Base-by-base conservation (phyloP, 345 rosid genomes). In the Cardamine resedifolia region DNA sequence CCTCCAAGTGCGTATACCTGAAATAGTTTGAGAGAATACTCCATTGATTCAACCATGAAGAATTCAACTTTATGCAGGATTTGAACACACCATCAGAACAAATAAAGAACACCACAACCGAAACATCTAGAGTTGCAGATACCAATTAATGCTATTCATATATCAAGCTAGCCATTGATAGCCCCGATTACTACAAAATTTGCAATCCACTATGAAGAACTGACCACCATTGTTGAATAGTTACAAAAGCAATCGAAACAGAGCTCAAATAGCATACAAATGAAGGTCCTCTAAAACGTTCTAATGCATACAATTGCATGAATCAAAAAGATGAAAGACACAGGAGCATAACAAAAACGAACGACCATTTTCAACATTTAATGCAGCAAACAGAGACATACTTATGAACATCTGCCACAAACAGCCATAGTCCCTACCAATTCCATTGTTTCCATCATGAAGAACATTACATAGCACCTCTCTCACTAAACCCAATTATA, bases 1-100 rank as follows among this genome's bases (percentile, higher is more conserved):
- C 96, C 98, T 56, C 96, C 90, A 59, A 90, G 70, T 18, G 95
- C 92, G 77, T 90, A 88, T 8, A 90, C 96, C 93, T 92, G 89
- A 39, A 67, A 16, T 0, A 24, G 9, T 12, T 62, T 38, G 4
- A 26, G 19, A 18, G 8, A 9, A 58, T 21, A 15, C 3, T 44
- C 44, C 5, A 24, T 21, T 44, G 7, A 60, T 50, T 38, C 7
- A 72, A 21, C 49, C 36, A 30, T 11, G 10, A 56, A 65, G 64
- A 65, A 16, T 5, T 14, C 58, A 62, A 61, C 49, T 0, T 52
- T 68, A 61, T 30, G 70, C 51, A 70, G 7, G 23, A 39, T 10
- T 26, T 43, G 12, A 56, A 70, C 51, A 71, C 1, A 64, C 2
- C 19, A 58, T 78, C n/a, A 55, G 14, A 30, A 15, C 8, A 56